These are phyloP conservation scores for Solanum bulbocastanum DNA, from an alignment of 257 asterid species.

Conservation along the genomic window DNA sequence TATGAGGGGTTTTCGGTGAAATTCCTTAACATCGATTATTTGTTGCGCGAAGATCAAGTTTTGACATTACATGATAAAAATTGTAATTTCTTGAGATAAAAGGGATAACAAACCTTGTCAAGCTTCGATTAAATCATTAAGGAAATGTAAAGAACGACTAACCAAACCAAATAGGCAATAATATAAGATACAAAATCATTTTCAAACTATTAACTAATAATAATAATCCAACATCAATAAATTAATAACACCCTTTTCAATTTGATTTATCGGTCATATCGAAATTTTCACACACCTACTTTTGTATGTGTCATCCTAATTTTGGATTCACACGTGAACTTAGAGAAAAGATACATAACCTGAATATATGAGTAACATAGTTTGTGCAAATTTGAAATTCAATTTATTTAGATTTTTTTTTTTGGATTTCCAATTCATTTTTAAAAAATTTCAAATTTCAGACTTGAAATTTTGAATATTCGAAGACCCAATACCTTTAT, in stretches of 20 bases:
- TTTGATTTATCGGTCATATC: background rate
- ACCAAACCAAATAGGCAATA: background rate
- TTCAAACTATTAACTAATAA: background rate
- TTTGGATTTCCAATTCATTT: background rate
- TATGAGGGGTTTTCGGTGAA: background rate
- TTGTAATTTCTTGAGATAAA: background rate
- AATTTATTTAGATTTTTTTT: no score
- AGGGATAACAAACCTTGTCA: background rate
- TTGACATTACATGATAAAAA: background rate
- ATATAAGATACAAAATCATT: background rate
- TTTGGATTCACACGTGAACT: background rate
- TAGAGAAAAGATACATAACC: background rate
- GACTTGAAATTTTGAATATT: background rate
- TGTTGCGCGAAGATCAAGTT: background rate
- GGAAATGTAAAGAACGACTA: background rate
- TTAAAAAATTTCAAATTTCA: background rate
- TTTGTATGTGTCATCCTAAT: background rate
- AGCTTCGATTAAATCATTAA: background rate
- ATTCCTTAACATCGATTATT: no score
- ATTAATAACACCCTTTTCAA: background rate
- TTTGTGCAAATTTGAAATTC: background rate
- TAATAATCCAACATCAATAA: background rate
- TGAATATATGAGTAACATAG: background rate
- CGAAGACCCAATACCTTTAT: background rate
- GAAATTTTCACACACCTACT: background rate